Percentiles rank a stretch among this genome's conserved stretches.
phyloP scores from a whole-genome alignment of 192 early-diverging fungal genomes.

The Coemansia sp. region DNA sequence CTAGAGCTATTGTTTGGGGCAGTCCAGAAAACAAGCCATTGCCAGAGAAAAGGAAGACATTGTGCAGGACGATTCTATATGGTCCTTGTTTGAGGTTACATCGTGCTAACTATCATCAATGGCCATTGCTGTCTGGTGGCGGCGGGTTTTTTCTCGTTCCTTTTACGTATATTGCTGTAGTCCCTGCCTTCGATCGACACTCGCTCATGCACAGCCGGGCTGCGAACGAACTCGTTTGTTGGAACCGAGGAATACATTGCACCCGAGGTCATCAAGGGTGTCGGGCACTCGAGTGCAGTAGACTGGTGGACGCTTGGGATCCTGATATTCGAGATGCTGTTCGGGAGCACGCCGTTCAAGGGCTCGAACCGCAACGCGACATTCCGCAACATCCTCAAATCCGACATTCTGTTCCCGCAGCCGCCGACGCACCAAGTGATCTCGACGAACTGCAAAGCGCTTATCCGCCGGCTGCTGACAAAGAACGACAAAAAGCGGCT shows the following conservation, averaged over 20 bases:
- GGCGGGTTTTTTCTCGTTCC: background rate
- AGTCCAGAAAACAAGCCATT: background rate
- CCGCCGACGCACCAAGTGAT: conserved; percentile 58
- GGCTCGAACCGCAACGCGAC: conserved; percentile 85
- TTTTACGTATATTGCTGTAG: conserved; percentile 8
- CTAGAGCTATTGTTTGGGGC: background rate
- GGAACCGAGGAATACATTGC: conserved; percentile 99
- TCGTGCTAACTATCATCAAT: too few relatives aligned
- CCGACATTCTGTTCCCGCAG: conserved; percentile 75
- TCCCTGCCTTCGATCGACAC: conserved; percentile 82
- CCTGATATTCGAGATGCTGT: conserved; percentile 98
- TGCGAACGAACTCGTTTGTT: conserved; percentile 97
- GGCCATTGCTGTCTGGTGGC: too few relatives aligned
- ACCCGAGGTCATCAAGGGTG: conserved; percentile 96
- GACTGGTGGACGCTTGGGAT: conserved; percentile 99
- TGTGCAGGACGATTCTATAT: background rate
- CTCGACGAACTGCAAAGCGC: conserved; percentile 61
- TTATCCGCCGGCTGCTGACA: conserved; percentile 82
- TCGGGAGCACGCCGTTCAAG: conserved; percentile 96
- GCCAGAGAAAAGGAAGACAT: background rate
- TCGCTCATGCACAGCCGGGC: conserved; percentile 79
- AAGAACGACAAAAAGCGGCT: conserved; percentile 91
- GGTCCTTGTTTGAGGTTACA: too few relatives aligned
- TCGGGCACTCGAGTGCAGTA: conserved; percentile 90
- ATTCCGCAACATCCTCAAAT: conserved; percentile 84